A percentile compares a stretch with the other conserved stretches of the same genome.
These are phyloP conservation scores for Suillus discolor DNA, from an alignment of 768 basidiomycete species.

Conservation along the genomic window DNA sequence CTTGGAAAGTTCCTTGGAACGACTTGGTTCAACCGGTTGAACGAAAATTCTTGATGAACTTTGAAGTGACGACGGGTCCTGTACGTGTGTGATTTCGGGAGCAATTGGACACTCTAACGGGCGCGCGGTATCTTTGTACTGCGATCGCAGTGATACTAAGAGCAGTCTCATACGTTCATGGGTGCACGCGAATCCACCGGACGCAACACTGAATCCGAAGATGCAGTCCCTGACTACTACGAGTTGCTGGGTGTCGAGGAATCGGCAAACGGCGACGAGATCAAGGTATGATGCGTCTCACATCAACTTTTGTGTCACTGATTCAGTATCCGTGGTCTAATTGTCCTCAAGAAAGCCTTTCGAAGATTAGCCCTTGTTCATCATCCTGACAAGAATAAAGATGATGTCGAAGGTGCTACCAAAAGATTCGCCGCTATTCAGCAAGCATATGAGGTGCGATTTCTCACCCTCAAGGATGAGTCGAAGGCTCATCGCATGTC, in stretches of 20 bases:
- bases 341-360: slow-evolving; percentile 66
- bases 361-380: slow-evolving; percentile 81
- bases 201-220: slow-evolving; percentile 30
- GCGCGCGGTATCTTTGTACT: background rate
- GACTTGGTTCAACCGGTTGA: background rate
- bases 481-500: background rate
- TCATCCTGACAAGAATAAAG: slow-evolving; percentile 87
- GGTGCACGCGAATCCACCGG: slow-evolving; percentile 69
- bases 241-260: slow-evolving; percentile 80
- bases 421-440: slow-evolving; percentile 86
- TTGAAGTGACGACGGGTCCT: too few species aligned
- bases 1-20: background rate
- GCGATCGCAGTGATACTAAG: background rate
- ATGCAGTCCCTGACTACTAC: slow-evolving; percentile 69
- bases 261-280: slow-evolving; percentile 83
- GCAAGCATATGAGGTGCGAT: slow-evolving; percentile 89
- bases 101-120: background rate
- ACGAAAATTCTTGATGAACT: background rate
- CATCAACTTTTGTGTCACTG: background rate
- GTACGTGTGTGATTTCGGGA: background rate
- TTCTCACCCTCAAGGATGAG: background rate
- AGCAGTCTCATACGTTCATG: slow-evolving; percentile 43
- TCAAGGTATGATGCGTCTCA: slow-evolving; percentile 58
- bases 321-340: slow-evolving; percentile 12
- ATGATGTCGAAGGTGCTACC: slow-evolving; percentile 84